Base-by-base conservation (phyloP, 2,329 filamentous ascomycete species). In the Cytospora piceae region DNA sequence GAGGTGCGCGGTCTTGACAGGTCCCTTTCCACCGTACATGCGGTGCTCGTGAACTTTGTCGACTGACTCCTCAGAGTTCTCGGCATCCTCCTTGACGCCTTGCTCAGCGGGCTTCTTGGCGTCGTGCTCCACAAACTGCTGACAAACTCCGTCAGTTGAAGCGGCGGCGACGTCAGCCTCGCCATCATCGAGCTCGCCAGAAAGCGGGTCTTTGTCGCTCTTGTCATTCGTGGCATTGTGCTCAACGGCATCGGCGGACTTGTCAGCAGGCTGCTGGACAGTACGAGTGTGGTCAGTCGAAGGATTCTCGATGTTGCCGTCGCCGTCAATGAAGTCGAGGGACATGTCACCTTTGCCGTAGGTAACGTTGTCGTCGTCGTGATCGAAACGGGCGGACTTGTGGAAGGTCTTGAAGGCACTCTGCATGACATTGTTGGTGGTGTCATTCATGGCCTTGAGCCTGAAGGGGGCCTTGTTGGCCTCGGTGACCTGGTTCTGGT, bases 261-360 rank as follows among this genome's bases (percentile, higher is more conserved):
- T 49, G 46, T 22, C 46, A 24, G n/a, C 9, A 14, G n/a, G n/a
- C 46, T 49, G 46, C 46, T 49, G 8, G 46, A 24, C n/a, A 49
- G 46, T 11, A 11, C 12, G 46, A n/a, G 2, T 14, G 46, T 42
- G 17, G 8, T 7, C 39, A 42, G 46, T 12, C 4, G 22, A 49
- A 9, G 42, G 27, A 24, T 42, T 57, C 61, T 63, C 61, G 20
- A 63, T 20, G 2, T 63, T 52, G 54, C 61, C 61, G 17, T 52
- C 29, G 27, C 22, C 11, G 42, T 57, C 61, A 15, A 57, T 52
- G 42, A 63, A 63, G 14, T 39, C 57, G 17, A 52, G n/a, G n/a
- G 51, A 39, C 42, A 63, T 63, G 53, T 37, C 53, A n/a, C 31
- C 22, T 29, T 29, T 32, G 27, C 34, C 37, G 22, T 49, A 22